Base-by-base conservation (phyloP, 192 early-diverging fungal species). In the Spinellus fusiger region DNA sequence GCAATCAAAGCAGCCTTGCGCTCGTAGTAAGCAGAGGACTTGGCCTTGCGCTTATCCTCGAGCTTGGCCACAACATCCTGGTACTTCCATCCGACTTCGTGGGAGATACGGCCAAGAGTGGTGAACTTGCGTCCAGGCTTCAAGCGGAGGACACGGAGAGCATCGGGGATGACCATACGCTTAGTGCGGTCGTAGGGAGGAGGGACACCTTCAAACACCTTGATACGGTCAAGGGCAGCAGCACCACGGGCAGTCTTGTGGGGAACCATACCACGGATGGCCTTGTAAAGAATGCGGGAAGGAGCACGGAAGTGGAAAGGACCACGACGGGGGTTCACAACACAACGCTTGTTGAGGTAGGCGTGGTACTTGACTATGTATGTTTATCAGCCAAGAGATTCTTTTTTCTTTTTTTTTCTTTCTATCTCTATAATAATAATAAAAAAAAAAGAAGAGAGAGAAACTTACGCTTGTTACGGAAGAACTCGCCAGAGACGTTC, bases 71-170 rank as follows among this genome's bases (percentile, higher is more conserved):
- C 91, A 64, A 99, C 89, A 69, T 93, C 94, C 77, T 94, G 81
- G 91, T 98, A 97, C 82, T 98, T 99, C 97, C 97, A 99, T 67
- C 97, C 95, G 73, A 99, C 89, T 84, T 98, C 97, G 71, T 83
- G 73, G 49, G 91, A 87, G 78, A 99, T 84, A 68, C 93, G 87
- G 81, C 92, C 89, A 62, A 98, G 77, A 66, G 88, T 89, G 78
- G 92, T 90, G 91, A 84, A 99, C 89, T 98, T 98, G 85, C 97
- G 92, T 62, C 93, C 93, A 63, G 95, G 95, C 83, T 89, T 88
- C 44, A 99, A 83, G 79, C 90, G 90, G 75, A 99, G 87, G 65
- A 98, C 93, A 71, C 95, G 93, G 61, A 99, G 91, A 40, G 97
- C 97, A 57, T 83, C 83, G 77, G 97, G 97, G 55, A 97, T 86